A percentile compares a stretch with the other conserved stretches of the same genome.
Conservation (phyloP, 1,284 basidiomycete species). For the Serendipita sp. region DNA sequence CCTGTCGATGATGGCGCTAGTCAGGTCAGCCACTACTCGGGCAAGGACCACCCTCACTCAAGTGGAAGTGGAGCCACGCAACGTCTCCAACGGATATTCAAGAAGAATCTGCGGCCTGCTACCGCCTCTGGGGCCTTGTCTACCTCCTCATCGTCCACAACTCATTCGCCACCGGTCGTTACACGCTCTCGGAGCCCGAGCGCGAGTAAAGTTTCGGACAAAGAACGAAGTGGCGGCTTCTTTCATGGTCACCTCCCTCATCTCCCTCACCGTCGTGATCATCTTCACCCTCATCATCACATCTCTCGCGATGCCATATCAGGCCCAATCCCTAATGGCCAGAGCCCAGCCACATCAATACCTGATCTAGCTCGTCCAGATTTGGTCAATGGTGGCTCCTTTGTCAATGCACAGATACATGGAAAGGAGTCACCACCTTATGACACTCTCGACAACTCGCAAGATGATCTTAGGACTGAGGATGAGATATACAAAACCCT, state of each 20-base stretch:
- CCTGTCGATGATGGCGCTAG: background rate
- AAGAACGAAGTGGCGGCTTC: background rate
- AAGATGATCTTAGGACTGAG: background rate
- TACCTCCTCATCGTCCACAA: background rate
- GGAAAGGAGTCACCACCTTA: background rate
- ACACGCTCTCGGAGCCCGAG: background rate
- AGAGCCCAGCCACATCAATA: background rate
- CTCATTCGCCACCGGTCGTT: background rate
- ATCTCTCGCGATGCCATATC: slow-evolving; percentile 1
- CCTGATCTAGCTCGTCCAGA: background rate
- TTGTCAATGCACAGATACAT: background rate
- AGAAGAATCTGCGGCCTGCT: background rate
- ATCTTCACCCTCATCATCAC: background rate
- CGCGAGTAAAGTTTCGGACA: background rate
- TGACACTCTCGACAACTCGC: background rate
- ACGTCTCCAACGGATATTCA: background rate
- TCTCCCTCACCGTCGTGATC: background rate
- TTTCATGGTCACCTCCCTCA: background rate
- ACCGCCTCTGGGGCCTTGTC: slow-evolving; percentile 2
- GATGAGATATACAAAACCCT: background rate
- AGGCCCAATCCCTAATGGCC: slow-evolving; percentile 1
- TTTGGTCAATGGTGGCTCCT: background rate
- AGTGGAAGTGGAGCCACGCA: background rate
- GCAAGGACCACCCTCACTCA: background rate
- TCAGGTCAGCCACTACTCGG: background rate